Conservation (phyloP, 768 basidiomycete species). For the Russula sp. region DNA sequence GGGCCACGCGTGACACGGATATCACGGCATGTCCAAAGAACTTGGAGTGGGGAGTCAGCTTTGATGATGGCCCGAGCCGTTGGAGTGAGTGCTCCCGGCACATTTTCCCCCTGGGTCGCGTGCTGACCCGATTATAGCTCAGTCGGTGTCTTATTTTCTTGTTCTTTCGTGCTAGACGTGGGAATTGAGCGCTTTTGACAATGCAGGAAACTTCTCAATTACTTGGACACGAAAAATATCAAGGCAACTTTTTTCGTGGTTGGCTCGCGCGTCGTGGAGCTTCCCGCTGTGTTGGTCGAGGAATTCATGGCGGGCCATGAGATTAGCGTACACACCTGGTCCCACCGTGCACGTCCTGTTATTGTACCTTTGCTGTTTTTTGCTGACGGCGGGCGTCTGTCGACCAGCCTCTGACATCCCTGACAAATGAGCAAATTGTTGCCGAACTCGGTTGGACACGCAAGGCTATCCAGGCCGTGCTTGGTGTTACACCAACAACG, state of each 20-base stretch:
- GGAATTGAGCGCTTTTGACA: neutral
- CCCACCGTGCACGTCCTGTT: slow-evolving; percentile 49
- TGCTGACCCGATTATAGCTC: slow-evolving; percentile 33
- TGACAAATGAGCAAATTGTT: slow-evolving; percentile 78
- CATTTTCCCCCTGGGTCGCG: neutral
- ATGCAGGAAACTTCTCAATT: slow-evolving; percentile 60
- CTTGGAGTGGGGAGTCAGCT: slow-evolving; percentile 73
- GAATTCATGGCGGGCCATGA: slow-evolving; percentile 79
- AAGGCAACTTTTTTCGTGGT: slow-evolving; percentile 88
- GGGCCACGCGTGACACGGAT: slow-evolving; percentile 49
- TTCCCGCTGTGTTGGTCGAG: slow-evolving; percentile 65
- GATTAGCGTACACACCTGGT: slow-evolving; percentile 88
- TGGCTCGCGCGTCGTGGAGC: slow-evolving; percentile 76
- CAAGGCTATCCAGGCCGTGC: slow-evolving; percentile 67
- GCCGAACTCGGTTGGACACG: slow-evolving; percentile 93
- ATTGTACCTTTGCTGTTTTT: slow-evolving; percentile 24
- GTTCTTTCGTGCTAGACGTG: neutral
- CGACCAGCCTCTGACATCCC: slow-evolving; percentile 50
- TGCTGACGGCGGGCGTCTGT: slow-evolving; percentile 18
- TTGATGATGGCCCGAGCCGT: slow-evolving; percentile 81
- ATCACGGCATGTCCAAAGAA: slow-evolving; percentile 63
- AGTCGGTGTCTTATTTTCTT: slow-evolving; percentile 32
- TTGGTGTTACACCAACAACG: slow-evolving; percentile 69
- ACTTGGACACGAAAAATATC: slow-evolving; percentile 54
- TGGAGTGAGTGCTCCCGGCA: slow-evolving; percentile 51